Conservation (phyloP, 208 protist species). For the Crithidia brevicula region DNA sequence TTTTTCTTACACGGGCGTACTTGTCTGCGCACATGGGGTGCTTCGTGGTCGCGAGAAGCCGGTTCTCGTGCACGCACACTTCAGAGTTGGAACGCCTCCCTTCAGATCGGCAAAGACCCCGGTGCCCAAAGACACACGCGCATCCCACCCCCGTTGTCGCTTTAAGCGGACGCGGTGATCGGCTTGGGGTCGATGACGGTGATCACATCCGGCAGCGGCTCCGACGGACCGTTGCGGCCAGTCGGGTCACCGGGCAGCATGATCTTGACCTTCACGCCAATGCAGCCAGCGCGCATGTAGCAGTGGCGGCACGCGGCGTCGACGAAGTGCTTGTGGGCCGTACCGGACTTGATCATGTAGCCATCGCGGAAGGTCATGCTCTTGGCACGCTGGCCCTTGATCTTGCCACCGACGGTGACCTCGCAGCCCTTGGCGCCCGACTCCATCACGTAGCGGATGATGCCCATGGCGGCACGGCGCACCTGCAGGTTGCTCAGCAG, state of each 20-base stretch:
- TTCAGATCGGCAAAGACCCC: not conserved
- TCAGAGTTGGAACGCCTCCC: conserved; percentile 14
- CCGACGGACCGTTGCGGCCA: conserved; percentile 56
- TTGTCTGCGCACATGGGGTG: too few relatives aligned
- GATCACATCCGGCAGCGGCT: conserved; percentile 82
- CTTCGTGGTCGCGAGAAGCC: not conserved
- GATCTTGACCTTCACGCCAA: conserved; percentile 99
- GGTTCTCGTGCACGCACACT: not conserved
- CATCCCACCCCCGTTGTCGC: conserved; percentile 1
- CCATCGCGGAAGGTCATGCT: conserved; percentile 99
- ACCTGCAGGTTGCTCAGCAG: conserved; percentile 98
- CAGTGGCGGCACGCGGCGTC: conserved; percentile 97
- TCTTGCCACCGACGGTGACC: conserved; percentile 99
- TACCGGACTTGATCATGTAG: conserved; percentile 99
- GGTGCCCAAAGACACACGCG: conserved; percentile 2
- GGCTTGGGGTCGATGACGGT: conserved; percentile 79
- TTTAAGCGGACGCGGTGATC: conserved; percentile 43
- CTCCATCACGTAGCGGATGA: conserved; percentile 99
- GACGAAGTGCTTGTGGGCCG: conserved; percentile 94
- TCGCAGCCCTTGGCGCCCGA: conserved; percentile 98
- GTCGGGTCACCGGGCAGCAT: conserved; percentile 97
- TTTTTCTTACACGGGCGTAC: too few relatives aligned
- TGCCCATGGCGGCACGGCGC: conserved; percentile 98
- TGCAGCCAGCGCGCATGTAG: conserved; percentile 97
- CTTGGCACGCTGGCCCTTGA: conserved; percentile 99